phyloP scores from a whole-genome alignment of 441 rosid species.

The Erysimum cheiri region DNA sequence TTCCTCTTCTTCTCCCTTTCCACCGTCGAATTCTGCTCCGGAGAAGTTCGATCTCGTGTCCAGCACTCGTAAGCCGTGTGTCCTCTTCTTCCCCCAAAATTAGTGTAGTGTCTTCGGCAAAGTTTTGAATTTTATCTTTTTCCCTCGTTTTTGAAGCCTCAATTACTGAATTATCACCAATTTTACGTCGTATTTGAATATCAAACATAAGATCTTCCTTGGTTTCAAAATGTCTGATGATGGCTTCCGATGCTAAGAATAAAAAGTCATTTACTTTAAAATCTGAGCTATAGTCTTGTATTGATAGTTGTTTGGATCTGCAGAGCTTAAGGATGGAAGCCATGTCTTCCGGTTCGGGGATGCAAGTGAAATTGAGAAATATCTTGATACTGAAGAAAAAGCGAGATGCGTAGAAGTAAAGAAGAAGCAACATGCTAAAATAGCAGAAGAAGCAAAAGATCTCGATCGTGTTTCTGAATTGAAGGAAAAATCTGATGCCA shows the following conservation, averaged over 20 bases:
- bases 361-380: slow-evolving; percentile 46
- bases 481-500: slow-evolving; percentile 36
- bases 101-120: slow-evolving; percentile 1
- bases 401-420: slow-evolving; percentile 18
- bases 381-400: slow-evolving; percentile 40
- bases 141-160: slow-evolving; percentile 9
- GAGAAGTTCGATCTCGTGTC: slow-evolving; percentile 45
- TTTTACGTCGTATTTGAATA: background rate
- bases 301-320: slow-evolving; percentile 31
- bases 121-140: slow-evolving; percentile 4
- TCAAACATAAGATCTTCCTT: background rate
- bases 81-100: slow-evolving; percentile 43
- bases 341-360: slow-evolving; percentile 67
- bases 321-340: slow-evolving; percentile 72
- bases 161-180: background rate
- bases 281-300: slow-evolving; percentile 22
- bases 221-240: background rate
- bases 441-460: slow-evolving; percentile 23
- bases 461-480: slow-evolving; percentile 20
- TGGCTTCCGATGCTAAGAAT: background rate
- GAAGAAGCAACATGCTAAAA: slow-evolving; percentile 19
- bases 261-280: slow-evolving; percentile 25
- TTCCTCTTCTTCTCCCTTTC: slow-evolving; percentile 1
- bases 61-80: slow-evolving; percentile 41
- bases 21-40: slow-evolving; percentile 30